A percentile compares a stretch with the other conserved stretches of the same genome.
phyloP scores from a whole-genome alignment of 2,329 filamentous ascomycete genomes.

The Cucurbitaria berberidis region DNA sequence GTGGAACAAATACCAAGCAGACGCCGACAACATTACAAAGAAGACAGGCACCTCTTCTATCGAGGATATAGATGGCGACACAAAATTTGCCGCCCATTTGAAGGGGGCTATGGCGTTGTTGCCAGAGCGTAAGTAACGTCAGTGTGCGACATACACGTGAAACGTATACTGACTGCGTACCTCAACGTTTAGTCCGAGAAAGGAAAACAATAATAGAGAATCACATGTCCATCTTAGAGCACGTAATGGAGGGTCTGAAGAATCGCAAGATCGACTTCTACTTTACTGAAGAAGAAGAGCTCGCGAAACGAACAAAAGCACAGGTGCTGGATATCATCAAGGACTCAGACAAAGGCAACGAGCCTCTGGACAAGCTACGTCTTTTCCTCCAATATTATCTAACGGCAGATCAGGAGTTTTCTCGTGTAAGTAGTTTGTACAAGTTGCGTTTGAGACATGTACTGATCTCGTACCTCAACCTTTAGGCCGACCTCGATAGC shows the following conservation, averaged over 20 bases:
- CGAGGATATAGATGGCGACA: slow-evolving; percentile 90
- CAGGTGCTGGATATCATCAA: slow-evolving; percentile 89
- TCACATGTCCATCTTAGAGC: slow-evolving; percentile 98
- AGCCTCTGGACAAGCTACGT: slow-evolving; percentile 86
- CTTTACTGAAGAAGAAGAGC: slow-evolving; percentile 92
- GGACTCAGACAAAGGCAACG: slow-evolving; percentile 78
- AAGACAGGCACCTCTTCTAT: slow-evolving; percentile 93
- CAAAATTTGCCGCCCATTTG: slow-evolving; percentile 88
- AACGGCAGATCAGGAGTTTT: slow-evolving; percentile 88
- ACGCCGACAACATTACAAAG: slow-evolving; percentile 90
- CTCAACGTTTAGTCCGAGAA: slow-evolving; percentile 67
- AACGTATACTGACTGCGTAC: background rate
- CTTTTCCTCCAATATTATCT: slow-evolving; percentile 93
- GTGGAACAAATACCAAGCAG: slow-evolving; percentile 92
- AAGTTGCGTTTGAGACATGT: no score
- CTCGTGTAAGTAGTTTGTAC: no score
- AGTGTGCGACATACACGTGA: background rate
- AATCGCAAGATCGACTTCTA: slow-evolving; percentile 92
- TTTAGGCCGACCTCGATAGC: slow-evolving; percentile 78
- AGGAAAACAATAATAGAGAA: slow-evolving; percentile 81
- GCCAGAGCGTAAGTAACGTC: background rate
- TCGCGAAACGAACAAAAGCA: slow-evolving; percentile 86
- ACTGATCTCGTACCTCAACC: no score
- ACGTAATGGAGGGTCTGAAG: slow-evolving; percentile 81
- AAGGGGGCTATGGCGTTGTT: slow-evolving; percentile 94